These are phyloP conservation scores for Blastocystis sp. DNA, from an alignment of 352 stramenopile genomes.

Conservation along the genomic window DNA sequence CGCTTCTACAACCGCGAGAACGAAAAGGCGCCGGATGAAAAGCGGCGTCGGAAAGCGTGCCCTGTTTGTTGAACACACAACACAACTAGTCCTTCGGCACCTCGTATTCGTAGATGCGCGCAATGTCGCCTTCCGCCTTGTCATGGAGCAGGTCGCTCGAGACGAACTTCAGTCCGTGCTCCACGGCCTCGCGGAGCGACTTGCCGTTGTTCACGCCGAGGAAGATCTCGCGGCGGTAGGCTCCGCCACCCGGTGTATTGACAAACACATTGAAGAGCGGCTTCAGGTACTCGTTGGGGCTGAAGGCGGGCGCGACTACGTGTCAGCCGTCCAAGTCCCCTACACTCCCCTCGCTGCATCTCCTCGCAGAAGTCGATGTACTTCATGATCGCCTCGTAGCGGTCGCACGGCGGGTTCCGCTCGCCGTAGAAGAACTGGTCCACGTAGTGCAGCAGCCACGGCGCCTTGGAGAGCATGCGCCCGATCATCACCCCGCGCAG, in stretches of 20 bases:
- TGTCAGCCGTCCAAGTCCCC: background rate
- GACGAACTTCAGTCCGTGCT: background rate
- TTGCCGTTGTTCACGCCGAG: background rate
- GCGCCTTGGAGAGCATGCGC: constrained; percentile 14
- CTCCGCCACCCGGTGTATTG: background rate
- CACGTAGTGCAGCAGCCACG: constrained; percentile 27
- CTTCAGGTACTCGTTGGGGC: constrained; percentile 23
- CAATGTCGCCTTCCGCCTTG: background rate
- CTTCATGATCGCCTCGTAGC: constrained; percentile 15
- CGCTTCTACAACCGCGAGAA: constrained; percentile 85
- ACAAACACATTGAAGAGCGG: constrained; percentile 45
- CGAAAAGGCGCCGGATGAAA: constrained; percentile 74
- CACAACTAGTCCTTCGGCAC: background rate
- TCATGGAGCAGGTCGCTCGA: background rate
- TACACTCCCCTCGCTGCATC: constrained; percentile 7
- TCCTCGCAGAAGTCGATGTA: constrained; percentile 35
- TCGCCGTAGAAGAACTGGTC: constrained; percentile 36
- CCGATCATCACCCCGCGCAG: constrained; percentile 53
- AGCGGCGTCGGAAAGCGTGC: background rate
- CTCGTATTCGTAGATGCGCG: background rate
- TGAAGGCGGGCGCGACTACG: constrained; percentile 13
- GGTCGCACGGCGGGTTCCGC: background rate
- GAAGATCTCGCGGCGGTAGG: background rate
- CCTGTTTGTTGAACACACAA: too few relatives aligned
- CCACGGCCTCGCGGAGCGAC: constrained; percentile 28